Conservation (phyloP, 2,329 filamentous ascomycete genomes). For the Coniochaeta sp. region DNA sequence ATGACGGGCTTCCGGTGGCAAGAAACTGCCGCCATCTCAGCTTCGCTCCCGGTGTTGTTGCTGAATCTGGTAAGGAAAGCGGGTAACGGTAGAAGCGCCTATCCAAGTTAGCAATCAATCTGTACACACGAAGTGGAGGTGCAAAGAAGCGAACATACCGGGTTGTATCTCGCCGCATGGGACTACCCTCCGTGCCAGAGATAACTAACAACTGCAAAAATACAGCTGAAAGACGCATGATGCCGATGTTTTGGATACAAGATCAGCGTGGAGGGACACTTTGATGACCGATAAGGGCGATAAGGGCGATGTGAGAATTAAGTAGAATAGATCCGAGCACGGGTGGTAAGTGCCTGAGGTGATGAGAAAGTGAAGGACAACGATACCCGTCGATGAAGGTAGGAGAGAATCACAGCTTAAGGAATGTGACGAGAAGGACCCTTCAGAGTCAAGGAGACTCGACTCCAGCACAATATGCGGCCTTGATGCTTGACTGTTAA, state of each 20-base stretch:
- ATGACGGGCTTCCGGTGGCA: not conserved
- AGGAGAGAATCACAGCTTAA: not conserved
- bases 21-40: not conserved
- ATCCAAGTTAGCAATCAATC: not conserved
- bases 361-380: not conserved
- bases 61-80: not conserved
- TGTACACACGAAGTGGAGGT: not conserved
- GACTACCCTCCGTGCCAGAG: constrained; percentile 16
- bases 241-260: not conserved
- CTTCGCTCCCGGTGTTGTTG: not conserved
- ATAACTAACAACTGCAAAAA: constrained; percentile 9
- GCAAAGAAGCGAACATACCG: not conserved
- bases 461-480: too few relatives aligned
- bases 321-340: not conserved
- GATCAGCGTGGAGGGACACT: not conserved
- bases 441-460: too few relatives aligned
- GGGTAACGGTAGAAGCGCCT: not conserved
- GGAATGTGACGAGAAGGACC: not conserved
- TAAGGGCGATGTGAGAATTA: not conserved
- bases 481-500: too few relatives aligned
- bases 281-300: not conserved
- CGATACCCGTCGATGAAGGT: too few relatives aligned
- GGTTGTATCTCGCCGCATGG: constrained; percentile 10
- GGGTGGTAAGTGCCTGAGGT: not conserved
- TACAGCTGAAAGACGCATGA: constrained; percentile 11